Evolutionary conservation across 768 basidiomycete genomes (phyloP), one percentile per base, ranked within the genome.

Genomic region (Gautieria morchelliformis): DNA sequence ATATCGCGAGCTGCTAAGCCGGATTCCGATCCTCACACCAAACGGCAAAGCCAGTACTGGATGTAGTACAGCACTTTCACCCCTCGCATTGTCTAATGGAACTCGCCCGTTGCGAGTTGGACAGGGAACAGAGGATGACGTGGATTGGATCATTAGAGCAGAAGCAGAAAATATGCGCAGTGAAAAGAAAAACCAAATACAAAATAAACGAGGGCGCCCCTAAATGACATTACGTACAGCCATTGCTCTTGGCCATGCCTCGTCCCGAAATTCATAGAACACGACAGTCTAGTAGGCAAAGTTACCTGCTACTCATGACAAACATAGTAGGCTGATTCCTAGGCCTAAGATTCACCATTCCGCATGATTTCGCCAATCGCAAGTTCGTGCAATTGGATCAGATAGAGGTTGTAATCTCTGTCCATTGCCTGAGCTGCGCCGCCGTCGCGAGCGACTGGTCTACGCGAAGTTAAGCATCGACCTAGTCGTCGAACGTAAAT

Each of bases 401-500:
- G 76, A 69, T 91, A 93, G 79, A 86, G 82, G 70, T 84, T 87
- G 69, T 91, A 92, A 64, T 85, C 84, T 48, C 82, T 79, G 69
- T 92, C 84, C 1, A 69, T 65, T 8, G 84, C 80, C 61, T 77
- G 79, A 37, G 76, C 69, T 19, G 69, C 73, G 19, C 72, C 79
- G 20, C 72, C 72, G 39, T 82, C 80, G 19, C 75, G 12, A 73
- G 70, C n/a, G 69, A 72, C 58, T 78, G 82, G 65, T 90, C 83
- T 37, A 93, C 82, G 15, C 89, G 37, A 97, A 77, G 63, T 84
- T 87, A 49, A 97, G 77, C 77, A 98, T 93, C 8, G 81, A 79
- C 68, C 93, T 95, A 96, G 65, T 97, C 90, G 62, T 95, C 93
- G 62, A 96, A 95, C 4, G 78, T 80, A 72, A 91, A 97, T 40